Percentiles rank a stretch among this genome's conserved stretches.
These are phyloP conservation scores for Phenoliferia sp. DNA, from an alignment of 1,284 basidiomycete species.

Conservation along the genomic window DNA sequence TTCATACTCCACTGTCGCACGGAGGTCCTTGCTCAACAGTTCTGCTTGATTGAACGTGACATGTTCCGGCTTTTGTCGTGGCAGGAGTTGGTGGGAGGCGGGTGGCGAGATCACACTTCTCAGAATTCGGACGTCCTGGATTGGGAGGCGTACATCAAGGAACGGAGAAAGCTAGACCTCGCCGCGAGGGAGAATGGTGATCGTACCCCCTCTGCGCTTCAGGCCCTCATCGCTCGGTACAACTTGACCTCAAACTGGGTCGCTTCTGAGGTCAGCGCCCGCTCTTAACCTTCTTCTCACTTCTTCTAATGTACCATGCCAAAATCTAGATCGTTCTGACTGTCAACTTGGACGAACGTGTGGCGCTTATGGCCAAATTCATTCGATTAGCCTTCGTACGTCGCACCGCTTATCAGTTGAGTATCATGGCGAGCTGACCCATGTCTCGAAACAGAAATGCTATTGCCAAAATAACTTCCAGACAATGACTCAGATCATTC, in stretches of 20 bases:
- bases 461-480: constrained; percentile 75
- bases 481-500: constrained; percentile 72
- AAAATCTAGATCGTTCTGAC: constrained; percentile 43
- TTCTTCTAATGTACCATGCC: constrained; percentile 29
- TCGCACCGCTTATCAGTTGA: constrained; percentile 21
- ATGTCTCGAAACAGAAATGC: constrained; percentile 60
- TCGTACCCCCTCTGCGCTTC: constrained; percentile 44
- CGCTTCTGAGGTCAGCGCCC: constrained; percentile 47
- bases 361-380: constrained; percentile 66
- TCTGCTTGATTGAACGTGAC: constrained; percentile 82
- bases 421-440: constrained; percentile 6
- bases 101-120: constrained; percentile 53
- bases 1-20: constrained; percentile 57
- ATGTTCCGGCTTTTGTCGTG: constrained; percentile 64
- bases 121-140: constrained; percentile 61
- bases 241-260: constrained; percentile 80
- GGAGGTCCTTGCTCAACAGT: constrained; percentile 66
- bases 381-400: constrained; percentile 80
- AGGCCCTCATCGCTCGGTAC: constrained; percentile 76
- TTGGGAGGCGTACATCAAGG: constrained; percentile 75
- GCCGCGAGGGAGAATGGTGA: constrained; percentile 48
- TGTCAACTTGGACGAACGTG: constrained; percentile 53
- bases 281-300: neutral
- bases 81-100: constrained; percentile 39
- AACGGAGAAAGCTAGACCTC: constrained; percentile 63